These are phyloP conservation scores for Ceratocystis eucalypticola DNA, from an alignment of 2,329 filamentous ascomycete genomes.

Conservation along the genomic window DNA sequence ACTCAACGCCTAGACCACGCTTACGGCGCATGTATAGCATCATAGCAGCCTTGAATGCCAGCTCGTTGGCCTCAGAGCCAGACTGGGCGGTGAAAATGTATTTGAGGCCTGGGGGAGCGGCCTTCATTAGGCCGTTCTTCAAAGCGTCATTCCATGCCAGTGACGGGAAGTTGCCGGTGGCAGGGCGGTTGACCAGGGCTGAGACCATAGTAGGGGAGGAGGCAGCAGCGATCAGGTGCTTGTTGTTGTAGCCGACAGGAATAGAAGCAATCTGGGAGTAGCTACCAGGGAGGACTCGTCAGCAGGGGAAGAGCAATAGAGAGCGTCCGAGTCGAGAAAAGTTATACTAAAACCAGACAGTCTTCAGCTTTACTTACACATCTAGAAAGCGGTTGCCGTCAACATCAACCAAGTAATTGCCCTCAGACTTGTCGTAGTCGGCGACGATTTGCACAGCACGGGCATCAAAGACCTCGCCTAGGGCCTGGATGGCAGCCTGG, in stretches of 20 bases:
- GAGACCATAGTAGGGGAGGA: constrained; percentile 65
- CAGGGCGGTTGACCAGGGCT: constrained; percentile 75
- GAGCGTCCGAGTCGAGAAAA: not conserved
- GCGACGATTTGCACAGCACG: constrained; percentile 40
- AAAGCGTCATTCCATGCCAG: constrained; percentile 72
- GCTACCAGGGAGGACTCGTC: constrained; percentile 28
- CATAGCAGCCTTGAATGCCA: constrained; percentile 89
- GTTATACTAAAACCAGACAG: not conserved
- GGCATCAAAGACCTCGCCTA: constrained; percentile 38
- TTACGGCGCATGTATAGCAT: constrained; percentile 69
- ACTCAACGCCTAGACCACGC: constrained; percentile 72
- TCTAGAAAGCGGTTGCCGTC: constrained; percentile 38
- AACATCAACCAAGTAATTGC: constrained; percentile 40
- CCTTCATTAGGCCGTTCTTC: constrained; percentile 64
- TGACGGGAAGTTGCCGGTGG: constrained; percentile 80
- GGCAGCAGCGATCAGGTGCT: constrained; percentile 54
- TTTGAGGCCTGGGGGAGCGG: constrained; percentile 68
- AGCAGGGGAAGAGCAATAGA: not conserved
- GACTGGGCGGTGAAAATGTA: constrained; percentile 86
- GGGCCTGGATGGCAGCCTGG: constrained; percentile 29
- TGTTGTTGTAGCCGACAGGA: constrained; percentile 86
- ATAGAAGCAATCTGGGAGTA: constrained; percentile 91
- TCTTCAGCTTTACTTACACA: constrained; percentile 28
- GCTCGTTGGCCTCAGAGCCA: constrained; percentile 86
- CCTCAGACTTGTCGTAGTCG: constrained; percentile 38